Evolutionary conservation across 305 asterid species (phyloP).

Genomic region (Fraxinus ornus): DNA sequence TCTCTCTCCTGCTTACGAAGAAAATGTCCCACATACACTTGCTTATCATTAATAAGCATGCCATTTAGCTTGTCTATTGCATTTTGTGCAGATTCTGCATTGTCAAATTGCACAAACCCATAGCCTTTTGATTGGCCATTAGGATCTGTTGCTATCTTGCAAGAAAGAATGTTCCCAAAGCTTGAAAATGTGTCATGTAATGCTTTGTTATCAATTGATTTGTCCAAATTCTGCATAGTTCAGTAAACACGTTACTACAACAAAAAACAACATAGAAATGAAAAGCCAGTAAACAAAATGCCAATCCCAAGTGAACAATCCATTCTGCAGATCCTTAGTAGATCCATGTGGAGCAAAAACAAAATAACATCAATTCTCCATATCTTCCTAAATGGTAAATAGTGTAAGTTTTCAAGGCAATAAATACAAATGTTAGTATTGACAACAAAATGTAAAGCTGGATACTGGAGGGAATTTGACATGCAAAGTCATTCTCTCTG

Average conservation of each 20-base stretch:
- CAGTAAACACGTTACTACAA: not conserved
- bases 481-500: not conserved
- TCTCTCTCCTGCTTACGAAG: slow-evolving; percentile 35
- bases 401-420: not conserved
- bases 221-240: slow-evolving; percentile 27
- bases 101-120: slow-evolving; percentile 32
- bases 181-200: slow-evolving; percentile 33
- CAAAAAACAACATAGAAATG: not conserved
- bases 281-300: not conserved
- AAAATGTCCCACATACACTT: slow-evolving; percentile 32
- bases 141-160: slow-evolving; percentile 37
- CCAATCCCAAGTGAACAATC: not conserved
- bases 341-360: not conserved
- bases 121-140: slow-evolving; percentile 31
- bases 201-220: slow-evolving; percentile 33
- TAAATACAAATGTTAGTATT: not conserved
- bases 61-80: slow-evolving; percentile 34
- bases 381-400: not conserved
- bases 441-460: not conserved
- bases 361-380: not conserved
- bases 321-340: not conserved
- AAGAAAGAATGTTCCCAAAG: slow-evolving; percentile 32
- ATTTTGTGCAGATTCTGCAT: slow-evolving; percentile 29
- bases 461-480: not conserved
- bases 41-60: slow-evolving; percentile 33